Evolutionary conservation across 768 basidiomycete species (phyloP), one percentile per base, ranked within the genome.

Genomic region (Leccinum boreale): DNA sequence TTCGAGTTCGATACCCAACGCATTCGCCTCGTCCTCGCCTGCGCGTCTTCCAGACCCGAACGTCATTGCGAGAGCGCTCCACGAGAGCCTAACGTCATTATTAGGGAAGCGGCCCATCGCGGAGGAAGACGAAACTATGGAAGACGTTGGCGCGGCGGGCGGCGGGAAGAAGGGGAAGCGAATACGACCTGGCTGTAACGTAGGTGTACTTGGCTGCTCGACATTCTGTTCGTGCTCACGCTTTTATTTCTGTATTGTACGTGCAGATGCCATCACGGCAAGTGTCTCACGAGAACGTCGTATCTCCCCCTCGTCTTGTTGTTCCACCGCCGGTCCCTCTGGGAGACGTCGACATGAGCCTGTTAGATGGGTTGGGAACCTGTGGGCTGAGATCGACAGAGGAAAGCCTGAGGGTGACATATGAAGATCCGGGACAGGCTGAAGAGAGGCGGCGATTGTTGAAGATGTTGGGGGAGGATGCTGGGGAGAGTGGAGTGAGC

Each of bases 81-180:
- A 88, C 60, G 85, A 89, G 61, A 87, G 83, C 58, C 82, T 91
- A 50, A 82, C 84, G 5, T 81, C 82, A 21, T 70, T 90, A 55
- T 74, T 92, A 15, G 89, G 89, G 9, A 92, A 92, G 68, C 79
- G 89, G 9, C 76, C 78, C 10, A 72, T 78, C 0, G 73, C 75
- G 3, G 79, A 78, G 11, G 77, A 77, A 3, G 78, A 79, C 35
- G 61, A 58, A 11, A 49, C 24, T 26, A 57, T 47, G 50, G 71
- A 68, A 17, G 58, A 58, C 1, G 42, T 52, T 4, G 64, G 59
- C 12, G 60, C 24, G 2, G 51, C 19, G 10, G 48, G 24, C 0
- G 49, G 51, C 9, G 63, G 59, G 39, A 70, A 64, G 49, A 68
- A 65, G 51, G 73, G 74, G 2, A 78, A 77, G 53, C 69, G 78